Evolutionary conservation across 2,329 filamentous ascomycete genomes (phyloP).

Genomic region (Neofusicoccum laricinum): DNA sequence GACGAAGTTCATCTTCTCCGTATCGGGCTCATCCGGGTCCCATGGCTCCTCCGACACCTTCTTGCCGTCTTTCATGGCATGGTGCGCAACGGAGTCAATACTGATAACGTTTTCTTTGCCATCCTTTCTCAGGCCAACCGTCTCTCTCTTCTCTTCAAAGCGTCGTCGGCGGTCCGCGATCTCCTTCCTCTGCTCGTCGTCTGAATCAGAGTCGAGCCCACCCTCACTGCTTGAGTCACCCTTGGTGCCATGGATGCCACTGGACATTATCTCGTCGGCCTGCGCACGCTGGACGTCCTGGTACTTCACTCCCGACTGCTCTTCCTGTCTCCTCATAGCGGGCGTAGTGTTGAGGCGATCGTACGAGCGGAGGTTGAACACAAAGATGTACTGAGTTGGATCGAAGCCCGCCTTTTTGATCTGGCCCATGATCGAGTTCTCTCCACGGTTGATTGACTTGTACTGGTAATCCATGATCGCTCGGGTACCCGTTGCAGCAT

Average conservation of each 20-base stretch:
- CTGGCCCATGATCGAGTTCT: constrained; percentile 84
- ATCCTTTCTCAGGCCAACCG: constrained; percentile 33
- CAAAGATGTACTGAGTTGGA: constrained; percentile 75
- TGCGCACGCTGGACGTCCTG: constrained; percentile 83
- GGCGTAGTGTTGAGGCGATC: constrained; percentile 86
- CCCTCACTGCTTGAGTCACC: constrained; percentile 26
- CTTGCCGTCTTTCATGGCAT: constrained; percentile 72
- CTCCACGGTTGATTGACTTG: constrained; percentile 88
- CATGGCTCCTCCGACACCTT: constrained; percentile 68
- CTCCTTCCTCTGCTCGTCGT: constrained; percentile 40
- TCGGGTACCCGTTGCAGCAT: constrained; percentile 75
- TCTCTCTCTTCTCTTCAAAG: constrained; percentile 45
- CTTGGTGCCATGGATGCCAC: constrained; percentile 61
- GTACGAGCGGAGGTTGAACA: constrained; percentile 92
- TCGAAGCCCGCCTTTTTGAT: constrained; percentile 72
- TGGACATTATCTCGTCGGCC: constrained; percentile 82
- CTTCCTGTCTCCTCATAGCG: constrained; percentile 69
- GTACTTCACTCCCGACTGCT: constrained; percentile 79
- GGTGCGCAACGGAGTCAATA: constrained; percentile 68
- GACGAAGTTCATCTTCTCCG: constrained; percentile 83
- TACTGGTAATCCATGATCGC: constrained; percentile 99
- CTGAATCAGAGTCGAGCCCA: constrained; percentile 14
- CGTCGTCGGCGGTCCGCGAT: constrained; percentile 46
- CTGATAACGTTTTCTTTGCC: constrained; percentile 42
- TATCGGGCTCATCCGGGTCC: constrained; percentile 67